Percentiles rank a stretch among this genome's conserved stretches.
These are phyloP conservation scores for Elsinoe batatas DNA, from an alignment of 2,329 filamentous ascomycete species.

Conservation along the genomic window DNA sequence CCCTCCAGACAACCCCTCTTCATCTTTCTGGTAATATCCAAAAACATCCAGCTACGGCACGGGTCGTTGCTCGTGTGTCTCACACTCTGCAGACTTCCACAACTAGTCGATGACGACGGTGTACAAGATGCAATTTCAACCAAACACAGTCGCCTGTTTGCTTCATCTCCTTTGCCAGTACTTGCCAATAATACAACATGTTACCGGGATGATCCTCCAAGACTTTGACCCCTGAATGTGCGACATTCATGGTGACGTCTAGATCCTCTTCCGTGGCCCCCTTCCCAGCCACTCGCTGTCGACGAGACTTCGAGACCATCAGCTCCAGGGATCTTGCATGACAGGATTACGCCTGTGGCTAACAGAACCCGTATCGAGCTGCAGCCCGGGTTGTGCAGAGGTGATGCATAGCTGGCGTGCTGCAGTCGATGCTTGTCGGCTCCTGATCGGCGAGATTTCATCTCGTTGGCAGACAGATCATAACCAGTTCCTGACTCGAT, in stretches of 20 bases:
- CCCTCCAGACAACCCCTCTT: neutral
- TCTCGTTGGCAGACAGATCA: conserved; percentile 4
- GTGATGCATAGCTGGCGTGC: neutral
- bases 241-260: conserved; percentile 8
- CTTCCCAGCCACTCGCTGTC: conserved; percentile 3
- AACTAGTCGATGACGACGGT: conserved; percentile 1
- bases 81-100: neutral
- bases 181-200: neutral
- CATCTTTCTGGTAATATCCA: neutral
- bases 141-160: neutral
- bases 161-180: conserved; percentile 6
- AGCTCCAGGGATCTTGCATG: neutral
- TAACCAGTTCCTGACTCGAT: conserved; percentile 12
- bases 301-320: neutral
- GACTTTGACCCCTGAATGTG: neutral
- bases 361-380: neutral
- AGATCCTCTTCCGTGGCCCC: neutral
- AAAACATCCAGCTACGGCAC: conserved; percentile 5
- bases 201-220: neutral
- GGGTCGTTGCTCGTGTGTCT: conserved; percentile 10
- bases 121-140: conserved; percentile 2
- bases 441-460: conserved; percentile 11
- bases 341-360: neutral
- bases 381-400: neutral
- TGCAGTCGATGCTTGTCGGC: conserved; percentile 10